phyloP scores from a whole-genome alignment of 352 stramenopile genomes.

The Globisporangium uncinulatum region DNA sequence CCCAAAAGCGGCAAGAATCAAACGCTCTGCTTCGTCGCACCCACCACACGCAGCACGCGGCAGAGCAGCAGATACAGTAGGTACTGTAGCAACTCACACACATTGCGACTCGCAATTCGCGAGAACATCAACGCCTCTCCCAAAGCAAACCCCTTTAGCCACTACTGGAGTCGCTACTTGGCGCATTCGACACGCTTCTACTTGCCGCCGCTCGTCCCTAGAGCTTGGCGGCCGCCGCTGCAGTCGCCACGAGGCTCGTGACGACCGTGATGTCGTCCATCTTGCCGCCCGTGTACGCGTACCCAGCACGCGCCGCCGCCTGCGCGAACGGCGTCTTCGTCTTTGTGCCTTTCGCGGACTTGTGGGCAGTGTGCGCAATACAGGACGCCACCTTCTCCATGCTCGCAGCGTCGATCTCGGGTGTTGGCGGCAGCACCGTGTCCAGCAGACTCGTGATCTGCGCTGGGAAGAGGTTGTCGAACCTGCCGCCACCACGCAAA shows the following conservation, averaged over 20 bases:
- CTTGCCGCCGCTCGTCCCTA: background rate
- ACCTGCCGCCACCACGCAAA: conserved; percentile 31
- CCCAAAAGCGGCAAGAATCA: too few species aligned
- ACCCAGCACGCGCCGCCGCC: conserved; percentile 62
- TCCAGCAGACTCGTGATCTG: conserved; percentile 77
- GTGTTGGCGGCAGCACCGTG: conserved; percentile 47
- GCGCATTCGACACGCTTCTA: background rate
- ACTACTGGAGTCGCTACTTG: too few species aligned
- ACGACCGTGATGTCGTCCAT: conserved; percentile 91
- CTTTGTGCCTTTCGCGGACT: conserved; percentile 67
- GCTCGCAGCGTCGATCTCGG: conserved; percentile 39
- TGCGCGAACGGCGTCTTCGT: conserved; percentile 71
- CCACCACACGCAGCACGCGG: too few species aligned
- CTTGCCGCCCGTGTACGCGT: conserved; percentile 82
- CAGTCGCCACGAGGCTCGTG: conserved; percentile 55
- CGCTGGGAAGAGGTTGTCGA: conserved; percentile 93
- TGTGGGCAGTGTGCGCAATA: conserved; percentile 77
- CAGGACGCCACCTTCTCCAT: conserved; percentile 79
- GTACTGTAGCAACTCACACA: too few species aligned
- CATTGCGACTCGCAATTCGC: too few species aligned
- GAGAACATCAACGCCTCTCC: too few species aligned
- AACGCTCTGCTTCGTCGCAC: too few species aligned
- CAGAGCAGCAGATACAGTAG: too few species aligned
- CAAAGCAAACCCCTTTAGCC: too few species aligned
- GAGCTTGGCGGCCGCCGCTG: background rate